Evolutionary conservation across 345 rosid genomes (phyloP).

Genomic region (Eucalyptus cloeziana): DNA sequence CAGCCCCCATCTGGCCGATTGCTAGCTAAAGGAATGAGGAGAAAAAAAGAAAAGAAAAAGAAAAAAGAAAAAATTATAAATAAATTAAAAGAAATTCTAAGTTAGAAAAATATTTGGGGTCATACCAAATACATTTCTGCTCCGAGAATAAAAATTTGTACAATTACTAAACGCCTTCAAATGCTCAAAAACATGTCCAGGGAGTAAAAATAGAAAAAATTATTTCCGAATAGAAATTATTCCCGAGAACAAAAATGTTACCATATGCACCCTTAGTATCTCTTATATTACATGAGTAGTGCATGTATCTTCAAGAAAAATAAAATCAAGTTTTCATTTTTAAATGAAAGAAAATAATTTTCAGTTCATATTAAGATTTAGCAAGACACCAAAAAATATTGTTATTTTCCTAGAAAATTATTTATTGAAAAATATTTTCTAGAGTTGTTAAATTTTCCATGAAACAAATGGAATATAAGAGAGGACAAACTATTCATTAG

Average conservation of each 20-base stretch:
- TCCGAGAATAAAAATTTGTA: rapidly evolving
- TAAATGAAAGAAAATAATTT: not conserved
- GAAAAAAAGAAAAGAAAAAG: no score
- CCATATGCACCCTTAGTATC: rapidly evolving
- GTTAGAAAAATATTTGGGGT: no score
- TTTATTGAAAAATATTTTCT: no score
- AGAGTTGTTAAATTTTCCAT: no score
- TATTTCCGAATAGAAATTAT: rapidly evolving
- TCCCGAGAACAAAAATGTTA: rapidly evolving
- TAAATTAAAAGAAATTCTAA: no score
- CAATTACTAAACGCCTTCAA: no score
- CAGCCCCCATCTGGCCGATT: rapidly evolving
- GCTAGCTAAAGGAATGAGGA: rapidly evolving
- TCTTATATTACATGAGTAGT: not conserved
- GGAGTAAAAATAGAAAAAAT: no score
- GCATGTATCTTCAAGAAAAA: not conserved
- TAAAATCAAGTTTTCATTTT: not conserved
- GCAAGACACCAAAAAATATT: not conserved
- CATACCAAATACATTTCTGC: no score
- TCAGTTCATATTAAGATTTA: not conserved
- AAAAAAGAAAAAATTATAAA: rapidly evolving
- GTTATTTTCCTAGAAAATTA: not conserved
- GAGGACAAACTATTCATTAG: not conserved
- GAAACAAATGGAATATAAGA: not conserved
- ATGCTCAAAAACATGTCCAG: rapidly evolving